Conservation (phyloP, 306 rosid species). For the Hippophae gyantsensis region DNA sequence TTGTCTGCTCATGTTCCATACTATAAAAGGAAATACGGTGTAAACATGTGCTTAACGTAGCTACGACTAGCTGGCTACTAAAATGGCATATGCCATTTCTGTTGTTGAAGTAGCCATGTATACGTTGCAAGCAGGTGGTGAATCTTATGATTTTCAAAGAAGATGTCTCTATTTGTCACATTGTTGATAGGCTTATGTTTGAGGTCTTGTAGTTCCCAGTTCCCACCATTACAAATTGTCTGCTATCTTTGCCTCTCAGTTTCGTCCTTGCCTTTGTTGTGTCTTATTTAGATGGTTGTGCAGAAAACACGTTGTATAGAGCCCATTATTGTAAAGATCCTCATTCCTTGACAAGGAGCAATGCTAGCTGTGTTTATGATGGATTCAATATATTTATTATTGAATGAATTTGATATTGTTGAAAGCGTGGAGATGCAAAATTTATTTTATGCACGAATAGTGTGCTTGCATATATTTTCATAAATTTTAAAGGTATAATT, state of each 20-base stretch:
- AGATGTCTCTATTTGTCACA: slow-evolving; percentile 26
- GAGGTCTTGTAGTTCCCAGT: slow-evolving; percentile 21
- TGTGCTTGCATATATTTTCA: too few relatives aligned
- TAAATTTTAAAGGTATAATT: too few relatives aligned
- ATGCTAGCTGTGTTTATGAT: slow-evolving; percentile 9
- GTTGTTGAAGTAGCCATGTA: too few relatives aligned
- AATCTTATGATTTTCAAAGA: too few relatives aligned
- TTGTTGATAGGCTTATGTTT: slow-evolving; percentile 23
- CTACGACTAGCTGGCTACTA: too few relatives aligned
- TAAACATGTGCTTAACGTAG: too few relatives aligned
- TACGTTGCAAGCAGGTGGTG: too few relatives aligned
- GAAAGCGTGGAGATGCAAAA: too few relatives aligned
- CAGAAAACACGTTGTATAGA: slow-evolving; percentile 22
- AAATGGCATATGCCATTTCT: too few relatives aligned
- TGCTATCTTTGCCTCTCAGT: slow-evolving; percentile 8
- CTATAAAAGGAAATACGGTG: slow-evolving; percentile 38
- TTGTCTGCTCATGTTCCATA: slow-evolving; percentile 79
- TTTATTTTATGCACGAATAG: too few relatives aligned
- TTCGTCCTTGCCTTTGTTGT: neutral
- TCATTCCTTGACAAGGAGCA: slow-evolving; percentile 13
- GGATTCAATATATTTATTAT: neutral
- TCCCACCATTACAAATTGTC: slow-evolving; percentile 25
- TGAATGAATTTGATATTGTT: neutral
- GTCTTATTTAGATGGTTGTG: slow-evolving; percentile 17
- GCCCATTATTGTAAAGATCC: slow-evolving; percentile 25